phyloP scores from a whole-genome alignment of 768 basidiomycete species.

The Paxillus rubicundulus region DNA sequence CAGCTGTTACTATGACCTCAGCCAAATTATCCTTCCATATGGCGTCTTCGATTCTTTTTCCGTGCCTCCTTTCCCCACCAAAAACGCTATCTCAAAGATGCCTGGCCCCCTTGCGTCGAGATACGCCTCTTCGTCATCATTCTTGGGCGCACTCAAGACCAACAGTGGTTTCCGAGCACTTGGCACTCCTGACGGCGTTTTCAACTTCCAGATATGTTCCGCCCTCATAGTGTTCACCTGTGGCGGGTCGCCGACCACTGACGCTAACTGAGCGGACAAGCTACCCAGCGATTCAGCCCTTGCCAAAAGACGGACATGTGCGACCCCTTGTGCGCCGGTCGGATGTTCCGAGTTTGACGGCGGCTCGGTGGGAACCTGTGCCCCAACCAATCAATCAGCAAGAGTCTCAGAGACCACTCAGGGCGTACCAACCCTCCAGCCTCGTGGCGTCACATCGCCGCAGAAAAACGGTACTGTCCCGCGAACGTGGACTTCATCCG shows the following conservation, averaged over 20 bases:
- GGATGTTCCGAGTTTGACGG: constrained; percentile 49
- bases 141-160: constrained; percentile 35
- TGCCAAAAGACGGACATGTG: constrained; percentile 47
- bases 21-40: constrained; percentile 51
- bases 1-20: neutral
- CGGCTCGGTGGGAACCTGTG: constrained; percentile 50
- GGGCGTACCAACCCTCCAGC: constrained; percentile 47
- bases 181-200: constrained; percentile 27
- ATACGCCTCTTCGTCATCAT: constrained; percentile 36
- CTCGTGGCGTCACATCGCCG: constrained; percentile 64
- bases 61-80: constrained; percentile 31
- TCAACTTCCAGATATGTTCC: constrained; percentile 43
- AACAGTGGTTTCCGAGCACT: constrained; percentile 26
- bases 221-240: constrained; percentile 16
- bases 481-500: constrained; percentile 24
- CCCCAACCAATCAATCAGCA: neutral
- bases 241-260: constrained; percentile 47
- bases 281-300: constrained; percentile 25
- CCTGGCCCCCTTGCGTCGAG: constrained; percentile 31
- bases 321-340: constrained; percentile 47
- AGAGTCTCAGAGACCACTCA: neutral
- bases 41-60: constrained; percentile 41
- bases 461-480: constrained; percentile 67
- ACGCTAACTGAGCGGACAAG: constrained; percentile 40
- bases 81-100: constrained; percentile 56